These are phyloP conservation scores for Pleurotus tuber-regium DNA, from an alignment of 768 basidiomycete genomes.

Conservation along the genomic window DNA sequence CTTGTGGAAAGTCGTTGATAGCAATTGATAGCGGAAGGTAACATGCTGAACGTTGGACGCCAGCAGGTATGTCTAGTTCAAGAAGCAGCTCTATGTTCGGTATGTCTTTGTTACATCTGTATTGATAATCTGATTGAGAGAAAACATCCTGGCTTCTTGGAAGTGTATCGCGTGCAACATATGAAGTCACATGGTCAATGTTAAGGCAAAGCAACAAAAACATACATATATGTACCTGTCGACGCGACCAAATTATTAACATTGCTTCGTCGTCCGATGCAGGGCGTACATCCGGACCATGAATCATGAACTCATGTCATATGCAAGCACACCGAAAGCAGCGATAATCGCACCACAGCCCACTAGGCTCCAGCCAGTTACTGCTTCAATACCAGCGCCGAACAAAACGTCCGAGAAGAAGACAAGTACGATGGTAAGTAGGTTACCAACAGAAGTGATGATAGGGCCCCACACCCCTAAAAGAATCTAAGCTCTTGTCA, in stretches of 20 bases:
- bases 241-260: no score
- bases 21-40: background rate
- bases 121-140: constrained; percentile 6
- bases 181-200: constrained; percentile 8
- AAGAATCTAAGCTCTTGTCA: constrained; percentile 50
- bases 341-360: constrained; percentile 79
- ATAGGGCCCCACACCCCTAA: constrained; percentile 88
- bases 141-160: background rate
- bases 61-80: constrained; percentile 1
- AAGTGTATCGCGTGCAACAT: constrained; percentile 9
- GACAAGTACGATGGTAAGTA: constrained; percentile 93
- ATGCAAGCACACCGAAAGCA: constrained; percentile 79
- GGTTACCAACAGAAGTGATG: constrained; percentile 82
- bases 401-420: constrained; percentile 77
- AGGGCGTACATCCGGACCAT: constrained; percentile 5
- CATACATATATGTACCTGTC: background rate
- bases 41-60: constrained; percentile 1
- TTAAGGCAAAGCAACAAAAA: background rate
- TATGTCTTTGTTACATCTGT: background rate
- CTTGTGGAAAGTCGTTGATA: constrained; percentile 8
- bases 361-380: constrained; percentile 70
- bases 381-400: constrained; percentile 54
- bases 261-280: background rate
- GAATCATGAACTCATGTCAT: constrained; percentile 53
- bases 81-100: constrained; percentile 3